phyloP scores from a whole-genome alignment of 805 yeast genomes.

The Pichia heedii region DNA sequence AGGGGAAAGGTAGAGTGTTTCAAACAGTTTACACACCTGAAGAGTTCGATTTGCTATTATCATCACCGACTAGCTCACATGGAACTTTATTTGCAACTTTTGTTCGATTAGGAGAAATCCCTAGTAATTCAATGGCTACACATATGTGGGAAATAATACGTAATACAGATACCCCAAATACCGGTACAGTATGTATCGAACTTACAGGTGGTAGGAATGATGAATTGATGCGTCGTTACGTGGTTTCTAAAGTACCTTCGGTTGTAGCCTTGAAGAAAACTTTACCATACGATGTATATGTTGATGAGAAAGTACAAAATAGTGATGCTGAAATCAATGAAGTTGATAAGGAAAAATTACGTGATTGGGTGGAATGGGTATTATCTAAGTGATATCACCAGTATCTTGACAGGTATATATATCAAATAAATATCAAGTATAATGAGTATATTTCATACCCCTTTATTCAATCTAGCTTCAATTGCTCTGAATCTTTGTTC shows the following conservation, averaged over 20 bases:
- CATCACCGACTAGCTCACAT: conserved; percentile 5
- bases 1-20: conserved; percentile 33
- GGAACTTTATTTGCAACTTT: conserved; percentile 29
- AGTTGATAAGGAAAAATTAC: conserved; percentile 7
- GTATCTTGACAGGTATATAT: too few species aligned
- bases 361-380: conserved; percentile 5
- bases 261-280: conserved; percentile 61
- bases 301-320: conserved; percentile 20
- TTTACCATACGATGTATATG: conserved; percentile 39
- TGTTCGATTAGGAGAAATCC: conserved; percentile 55
- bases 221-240: conserved; percentile 49
- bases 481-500: conserved; percentile 96
- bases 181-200: conserved; percentile 11
- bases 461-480: conserved; percentile 61
- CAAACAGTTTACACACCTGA: conserved; percentile 45
- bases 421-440: too few species aligned
- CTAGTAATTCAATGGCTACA: conserved; percentile 54
- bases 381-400: neutral
- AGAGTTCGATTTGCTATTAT: conserved; percentile 48
- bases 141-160: conserved; percentile 35
- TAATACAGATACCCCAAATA: neutral
- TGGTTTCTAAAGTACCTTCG: conserved; percentile 48
- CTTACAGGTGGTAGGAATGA: conserved; percentile 29
- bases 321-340: conserved; percentile 5
- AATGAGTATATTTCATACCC: neutral